A percentile compares a stretch with the other conserved stretches of the same genome.
phyloP scores from a whole-genome alignment of 2,329 filamentous ascomycete genomes.

The Colletotrichum sidae region DNA sequence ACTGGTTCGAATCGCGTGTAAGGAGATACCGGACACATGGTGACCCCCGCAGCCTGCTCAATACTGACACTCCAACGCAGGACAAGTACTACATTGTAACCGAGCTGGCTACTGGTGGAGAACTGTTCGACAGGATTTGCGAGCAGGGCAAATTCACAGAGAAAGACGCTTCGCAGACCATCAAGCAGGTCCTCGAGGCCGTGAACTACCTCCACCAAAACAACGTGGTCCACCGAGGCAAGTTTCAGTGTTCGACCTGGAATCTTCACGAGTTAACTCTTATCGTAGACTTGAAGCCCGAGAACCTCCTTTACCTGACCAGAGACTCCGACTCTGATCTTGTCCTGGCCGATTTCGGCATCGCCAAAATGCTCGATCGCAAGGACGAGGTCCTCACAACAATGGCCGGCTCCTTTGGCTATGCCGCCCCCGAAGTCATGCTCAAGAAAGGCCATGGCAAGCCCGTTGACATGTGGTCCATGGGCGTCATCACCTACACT shows the following conservation, averaged over 20 bases:
- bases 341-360: conserved; percentile 96
- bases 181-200: conserved; percentile 91
- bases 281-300: conserved; percentile 88
- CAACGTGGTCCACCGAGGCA: conserved; percentile 96
- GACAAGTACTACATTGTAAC: conserved; percentile 99
- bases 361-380: conserved; percentile 95
- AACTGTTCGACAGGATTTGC: conserved; percentile 98
- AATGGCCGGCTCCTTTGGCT: conserved; percentile 98
- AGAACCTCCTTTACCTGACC: conserved; percentile 95
- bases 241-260: conserved; percentile 30
- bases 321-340: conserved; percentile 82
- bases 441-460: conserved; percentile 97
- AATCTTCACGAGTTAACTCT: conserved; percentile 29
- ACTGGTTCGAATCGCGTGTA: conserved; percentile 99
- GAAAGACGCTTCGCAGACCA: conserved; percentile 96
- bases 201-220: conserved; percentile 95
- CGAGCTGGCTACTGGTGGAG: conserved; percentile 92
- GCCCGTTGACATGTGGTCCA: conserved; percentile 98
- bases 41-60: conserved; percentile 7
- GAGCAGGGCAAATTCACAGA: conserved; percentile 98
- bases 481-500: conserved; percentile 98
- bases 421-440: conserved; percentile 98
- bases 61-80: conserved; percentile 55
- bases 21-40: conserved; percentile 43
- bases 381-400: conserved; percentile 94